Percentiles rank a stretch among this genome's conserved stretches.
Conservation (phyloP, 2,329 filamentous ascomycete species). For the Epichloe sylvatica region DNA sequence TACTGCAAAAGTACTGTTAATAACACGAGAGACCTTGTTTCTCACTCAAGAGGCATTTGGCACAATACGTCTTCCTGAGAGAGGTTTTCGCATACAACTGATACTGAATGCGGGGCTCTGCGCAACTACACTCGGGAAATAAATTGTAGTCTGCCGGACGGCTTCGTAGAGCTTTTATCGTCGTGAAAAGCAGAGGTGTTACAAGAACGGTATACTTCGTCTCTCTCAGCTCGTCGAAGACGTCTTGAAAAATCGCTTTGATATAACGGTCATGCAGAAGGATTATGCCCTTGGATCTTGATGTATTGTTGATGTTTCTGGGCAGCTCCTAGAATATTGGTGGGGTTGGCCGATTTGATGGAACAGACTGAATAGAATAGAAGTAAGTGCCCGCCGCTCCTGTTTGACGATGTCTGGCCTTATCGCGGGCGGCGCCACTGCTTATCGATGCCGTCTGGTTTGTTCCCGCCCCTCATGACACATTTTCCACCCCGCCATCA, state of each 20-base stretch:
- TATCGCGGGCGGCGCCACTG: not conserved
- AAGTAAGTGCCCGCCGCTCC: no score
- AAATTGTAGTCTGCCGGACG: not conserved
- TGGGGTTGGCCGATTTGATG: not conserved
- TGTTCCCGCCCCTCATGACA: not conserved
- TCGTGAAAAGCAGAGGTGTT: not conserved
- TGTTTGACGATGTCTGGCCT: no score
- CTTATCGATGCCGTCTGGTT: not conserved
- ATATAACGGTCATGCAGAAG: not conserved
- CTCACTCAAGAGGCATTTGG: not conserved
- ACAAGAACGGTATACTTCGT: not conserved
- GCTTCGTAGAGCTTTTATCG: not conserved
- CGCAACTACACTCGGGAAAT: not conserved
- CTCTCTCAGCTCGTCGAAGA: not conserved
- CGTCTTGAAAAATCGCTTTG: not conserved
- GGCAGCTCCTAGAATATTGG: not conserved
- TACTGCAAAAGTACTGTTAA: no score
- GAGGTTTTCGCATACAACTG: not conserved
- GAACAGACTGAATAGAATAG: no score
- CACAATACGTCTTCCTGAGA: not conserved
- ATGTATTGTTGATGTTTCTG: not conserved
- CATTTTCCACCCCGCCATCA: conserved; percentile 3
- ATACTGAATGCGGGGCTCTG: not conserved
- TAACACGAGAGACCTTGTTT: not conserved
- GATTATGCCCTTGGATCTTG: not conserved